phyloP scores from a whole-genome alignment of 1,284 basidiomycete species.

The Cryptococcus depauperatus region DNA sequence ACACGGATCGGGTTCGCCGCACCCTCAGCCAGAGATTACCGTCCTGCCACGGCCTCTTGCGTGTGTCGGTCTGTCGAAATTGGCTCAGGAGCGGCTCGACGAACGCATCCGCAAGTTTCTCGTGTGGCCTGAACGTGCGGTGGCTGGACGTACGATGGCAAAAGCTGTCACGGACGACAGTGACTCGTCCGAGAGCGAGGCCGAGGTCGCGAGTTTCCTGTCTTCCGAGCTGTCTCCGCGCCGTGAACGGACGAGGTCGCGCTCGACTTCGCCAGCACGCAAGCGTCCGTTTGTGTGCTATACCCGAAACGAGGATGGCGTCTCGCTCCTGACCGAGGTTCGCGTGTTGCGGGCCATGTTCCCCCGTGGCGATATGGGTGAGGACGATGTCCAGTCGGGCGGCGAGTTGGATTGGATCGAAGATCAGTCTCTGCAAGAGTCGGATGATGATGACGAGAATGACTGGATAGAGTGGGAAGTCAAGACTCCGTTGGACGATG shows the following conservation, averaged over 20 bases:
- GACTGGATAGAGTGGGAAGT: slow-evolving; percentile 1
- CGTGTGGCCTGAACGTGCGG: slow-evolving; percentile 31
- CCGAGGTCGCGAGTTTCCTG: neutral
- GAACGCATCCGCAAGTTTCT: slow-evolving; percentile 30
- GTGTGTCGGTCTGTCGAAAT: slow-evolving; percentile 28
- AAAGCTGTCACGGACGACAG: neutral
- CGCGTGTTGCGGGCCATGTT: slow-evolving; percentile 27
- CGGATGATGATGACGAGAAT: slow-evolving; percentile 14
- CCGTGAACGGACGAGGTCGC: neutral
- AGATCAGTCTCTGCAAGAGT: slow-evolving; percentile 8
- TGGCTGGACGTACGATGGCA: neutral
- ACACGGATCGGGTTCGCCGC: no score
- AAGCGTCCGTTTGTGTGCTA: slow-evolving; percentile 36
- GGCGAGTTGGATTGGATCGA: slow-evolving; percentile 22
- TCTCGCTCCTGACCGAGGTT: slow-evolving; percentile 34
- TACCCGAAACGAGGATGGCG: slow-evolving; percentile 37
- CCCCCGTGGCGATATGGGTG: slow-evolving; percentile 13
- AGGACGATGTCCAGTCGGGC: slow-evolving; percentile 19
- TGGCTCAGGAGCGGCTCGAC: slow-evolving; percentile 15
- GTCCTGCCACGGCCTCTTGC: slow-evolving; percentile 30
- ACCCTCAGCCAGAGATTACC: slow-evolving; percentile 26
- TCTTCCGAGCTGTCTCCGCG: neutral
- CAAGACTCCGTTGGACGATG: neutral
- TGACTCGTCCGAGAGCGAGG: neutral
- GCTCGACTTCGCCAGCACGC: neutral